phyloP scores from a whole-genome alignment of 352 stramenopile genomes.

The Globisporangium acanthophoron region DNA sequence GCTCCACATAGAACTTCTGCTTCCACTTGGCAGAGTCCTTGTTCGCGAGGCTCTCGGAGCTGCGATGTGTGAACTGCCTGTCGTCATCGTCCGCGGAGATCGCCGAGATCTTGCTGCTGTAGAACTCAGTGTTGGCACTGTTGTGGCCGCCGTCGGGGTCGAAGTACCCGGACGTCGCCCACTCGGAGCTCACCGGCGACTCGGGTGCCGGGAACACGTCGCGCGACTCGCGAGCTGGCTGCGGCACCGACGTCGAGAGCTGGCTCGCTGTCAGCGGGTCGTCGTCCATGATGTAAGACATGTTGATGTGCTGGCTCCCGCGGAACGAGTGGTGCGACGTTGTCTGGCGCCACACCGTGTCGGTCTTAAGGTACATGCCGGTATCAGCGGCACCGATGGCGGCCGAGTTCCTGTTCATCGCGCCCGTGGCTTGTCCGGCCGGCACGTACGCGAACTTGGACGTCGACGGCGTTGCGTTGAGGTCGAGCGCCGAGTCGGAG shows the following conservation, averaged over 20 bases:
- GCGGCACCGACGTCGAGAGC: not conserved
- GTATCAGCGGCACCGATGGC: not conserved
- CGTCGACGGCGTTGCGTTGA: constrained; percentile 8
- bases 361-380: constrained; percentile 9
- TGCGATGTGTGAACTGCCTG: constrained; percentile 4
- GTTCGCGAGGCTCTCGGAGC: constrained; percentile 2
- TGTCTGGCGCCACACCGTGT: constrained; percentile 5
- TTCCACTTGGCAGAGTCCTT: constrained; percentile 20
- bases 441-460: constrained; percentile 4
- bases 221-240: constrained; percentile 1
- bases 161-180: constrained; percentile 5
- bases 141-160: constrained; percentile 4
- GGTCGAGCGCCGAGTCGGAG: constrained; percentile 6
- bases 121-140: constrained; percentile 13
- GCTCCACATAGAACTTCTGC: constrained; percentile 18
- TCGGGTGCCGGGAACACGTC: constrained; percentile 4
- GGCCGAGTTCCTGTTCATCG: not conserved
- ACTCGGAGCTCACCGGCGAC: constrained; percentile 2
- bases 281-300: constrained; percentile 7
- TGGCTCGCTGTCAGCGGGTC: constrained; percentile 8
- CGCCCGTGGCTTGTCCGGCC: not conserved
- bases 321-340: constrained; percentile 10
- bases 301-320: constrained; percentile 10
- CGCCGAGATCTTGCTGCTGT: constrained; percentile 7
- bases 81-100: constrained; percentile 7